Evolutionary conservation across 2,329 filamentous ascomycete species (phyloP), one percentile per base, ranked within the genome.

Genomic region (Pseudogymnoascus sp.): DNA sequence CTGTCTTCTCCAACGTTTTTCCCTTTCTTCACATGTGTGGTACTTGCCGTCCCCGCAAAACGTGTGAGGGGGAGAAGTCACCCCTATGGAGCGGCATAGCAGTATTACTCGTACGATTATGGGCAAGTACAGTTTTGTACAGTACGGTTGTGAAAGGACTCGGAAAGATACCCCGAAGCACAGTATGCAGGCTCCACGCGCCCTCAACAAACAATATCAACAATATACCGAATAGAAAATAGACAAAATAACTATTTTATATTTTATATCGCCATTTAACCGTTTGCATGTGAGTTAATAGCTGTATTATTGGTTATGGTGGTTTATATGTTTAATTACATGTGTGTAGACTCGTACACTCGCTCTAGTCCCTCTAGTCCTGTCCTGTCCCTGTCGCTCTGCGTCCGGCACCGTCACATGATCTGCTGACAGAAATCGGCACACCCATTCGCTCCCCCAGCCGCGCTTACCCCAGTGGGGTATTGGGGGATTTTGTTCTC

Each of bases 401-500:
- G 50, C 50, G 8, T 7, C 50, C 50, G 50, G 50, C 50, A 19
- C 11, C 19, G 29, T 56, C 50, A 56, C 50, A 8, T 56, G 50
- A 56, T 56, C 50, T 56, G 50, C 50, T 56, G 50, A 56, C 50
- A 21, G 50, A 56, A 56, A 56, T 33, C 50, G 10, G 29, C 50
- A 14, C 50, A 14, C 2, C 50, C 50, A 56, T 56, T 56, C 50
- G 50, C 50, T 21, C 50, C 50, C 50, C 29, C 50, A 56, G 50
- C n/a, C 29, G 50, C 50, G 50, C 50, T 56, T 56, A 56, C 26
- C 29, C 47, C 50, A 33, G 24, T 33, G 47, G n/a, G 47, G 44
- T 1, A 26, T 29, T 24, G 24, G 13, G 35, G 19, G n/a, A 31
- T n/a, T n/a, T 2, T 19, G 47, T 19, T 19, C 26, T 29, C 26